phyloP scores from a whole-genome alignment of 1,139 yeast genomes.

The Sugiyamaella grinbergsii region DNA sequence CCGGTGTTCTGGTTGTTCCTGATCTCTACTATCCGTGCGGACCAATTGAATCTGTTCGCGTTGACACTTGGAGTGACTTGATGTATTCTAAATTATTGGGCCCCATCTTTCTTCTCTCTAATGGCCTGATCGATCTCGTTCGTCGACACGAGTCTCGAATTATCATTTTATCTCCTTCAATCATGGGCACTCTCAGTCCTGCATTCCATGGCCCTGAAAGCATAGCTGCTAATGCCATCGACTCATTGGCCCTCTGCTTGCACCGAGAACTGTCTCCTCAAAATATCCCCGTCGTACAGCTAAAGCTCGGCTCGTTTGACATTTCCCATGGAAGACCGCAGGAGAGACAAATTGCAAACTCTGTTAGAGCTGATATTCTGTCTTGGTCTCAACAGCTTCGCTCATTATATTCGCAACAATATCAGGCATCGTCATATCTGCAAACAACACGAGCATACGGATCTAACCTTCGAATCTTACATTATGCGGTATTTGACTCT shows the following conservation, averaged over 20 bases:
- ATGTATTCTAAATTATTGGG: conserved; percentile 51
- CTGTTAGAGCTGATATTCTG: conserved; percentile 45
- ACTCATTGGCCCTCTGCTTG: conserved; percentile 43
- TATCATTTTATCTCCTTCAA: conserved; percentile 44
- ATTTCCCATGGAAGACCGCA: conserved; percentile 36
- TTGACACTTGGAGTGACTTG: conserved; percentile 55
- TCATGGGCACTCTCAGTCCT: conserved; percentile 45
- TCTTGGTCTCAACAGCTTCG: conserved; percentile 47
- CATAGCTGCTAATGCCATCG: conserved; percentile 42
- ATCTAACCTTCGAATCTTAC: conserved; percentile 39
- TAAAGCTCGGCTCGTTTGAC: conserved; percentile 47
- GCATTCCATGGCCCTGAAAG: conserved; percentile 49
- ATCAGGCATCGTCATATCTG: conserved; percentile 40
- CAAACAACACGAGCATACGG: conserved; percentile 41
- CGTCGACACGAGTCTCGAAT: conserved; percentile 50
- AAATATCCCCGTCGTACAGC: conserved; percentile 34
- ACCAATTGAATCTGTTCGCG: conserved; percentile 61
- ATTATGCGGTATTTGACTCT: conserved; percentile 43
- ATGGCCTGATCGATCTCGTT: conserved; percentile 60
- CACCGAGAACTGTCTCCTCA: conserved; percentile 44
- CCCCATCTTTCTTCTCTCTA: conserved; percentile 55
- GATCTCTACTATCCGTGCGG: conserved; percentile 68
- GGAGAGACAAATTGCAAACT: conserved; percentile 38
- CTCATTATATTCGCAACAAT: conserved; percentile 42
- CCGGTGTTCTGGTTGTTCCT: conserved; percentile 64